Base-by-base conservation (phyloP, 805 yeast species). In the Metschnikowia similis region DNA sequence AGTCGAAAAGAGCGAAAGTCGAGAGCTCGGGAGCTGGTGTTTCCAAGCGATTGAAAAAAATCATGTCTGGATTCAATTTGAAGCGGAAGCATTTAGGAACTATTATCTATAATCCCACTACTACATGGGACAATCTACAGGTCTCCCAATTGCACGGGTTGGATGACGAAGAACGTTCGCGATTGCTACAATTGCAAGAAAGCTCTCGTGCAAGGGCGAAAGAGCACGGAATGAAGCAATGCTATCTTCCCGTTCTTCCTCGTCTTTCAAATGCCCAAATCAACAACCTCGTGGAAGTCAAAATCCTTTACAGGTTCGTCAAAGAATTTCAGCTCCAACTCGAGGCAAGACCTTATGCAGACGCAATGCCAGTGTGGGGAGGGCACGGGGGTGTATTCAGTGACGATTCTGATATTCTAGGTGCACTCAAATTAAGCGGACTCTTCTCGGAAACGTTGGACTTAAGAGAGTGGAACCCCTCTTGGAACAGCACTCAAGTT, bases 391-490 rank as follows among this genome's bases (percentile, higher is more conserved):
- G 91, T 40, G 74, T 94, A 0, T 94, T 92, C 66, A 88, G 97
- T 0, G 98, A 94, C 66, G 99, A 92, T 65, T 86, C 96, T 0
- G 96, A 92, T 65, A 70, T 91, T 2, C 75, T 92, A 35, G 75
- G 87, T 5, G 85, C 84, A 0, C 69, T 92, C 46, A 78, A 81
- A 54, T 98, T 94, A 59, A 71, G 83, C 53, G 97, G 97, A 0
- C 67, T 84, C 41, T 73, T 84, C 49, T 65, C 76, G 47, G 63
- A 74, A 10, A 63, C 45, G 4, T 46, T 67, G 2, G 66, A 69
- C 48, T 56, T 71, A 51, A 51, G 56, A n/a, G 60, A 58, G 32
- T 65, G 74, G 70, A 70, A 70, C 53, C 38, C 56, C 8, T 47
- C 50, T 4, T 70, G 74, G 74, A 58, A 46, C 2, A 37, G 47